phyloP scores from a whole-genome alignment of 2,329 filamentous ascomycete species.

The Pseudopithomyces chartarum region DNA sequence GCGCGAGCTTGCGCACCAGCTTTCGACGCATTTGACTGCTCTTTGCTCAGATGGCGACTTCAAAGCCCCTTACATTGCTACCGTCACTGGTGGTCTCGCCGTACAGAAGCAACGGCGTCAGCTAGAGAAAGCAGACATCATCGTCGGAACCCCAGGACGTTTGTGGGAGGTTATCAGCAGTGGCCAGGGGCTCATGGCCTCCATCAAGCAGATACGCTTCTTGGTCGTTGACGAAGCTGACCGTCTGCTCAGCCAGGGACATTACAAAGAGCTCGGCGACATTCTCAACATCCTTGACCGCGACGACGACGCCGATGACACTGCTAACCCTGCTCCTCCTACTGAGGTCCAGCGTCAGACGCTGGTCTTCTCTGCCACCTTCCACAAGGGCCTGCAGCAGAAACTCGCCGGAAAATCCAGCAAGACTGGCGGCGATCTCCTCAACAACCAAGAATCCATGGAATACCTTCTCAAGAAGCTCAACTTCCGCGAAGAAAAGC shows the following conservation, averaged over 20 bases:
- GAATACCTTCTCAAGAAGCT: conserved; percentile 90
- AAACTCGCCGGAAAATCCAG: conserved; percentile 77
- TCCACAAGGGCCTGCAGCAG: conserved; percentile 87
- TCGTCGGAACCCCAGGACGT: conserved; percentile 91
- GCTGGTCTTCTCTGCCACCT: conserved; percentile 94
- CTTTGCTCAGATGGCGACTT: conserved; percentile 72
- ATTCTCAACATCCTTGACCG: conserved; percentile 82
- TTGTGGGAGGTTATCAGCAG: conserved; percentile 92
- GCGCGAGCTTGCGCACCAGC: conserved; percentile 89
- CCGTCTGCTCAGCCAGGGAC: conserved; percentile 84
- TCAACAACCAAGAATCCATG: conserved; percentile 80
- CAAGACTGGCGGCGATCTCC: conserved; percentile 64
- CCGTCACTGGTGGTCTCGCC: conserved; percentile 88
- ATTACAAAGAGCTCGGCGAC: conserved; percentile 92
- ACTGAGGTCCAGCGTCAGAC: conserved; percentile 69
- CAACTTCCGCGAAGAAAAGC: conserved; percentile 81
- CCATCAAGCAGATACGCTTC: conserved; percentile 76
- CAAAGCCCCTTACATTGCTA: conserved; percentile 67
- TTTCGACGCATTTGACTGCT: conserved; percentile 78
- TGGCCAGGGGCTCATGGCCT: conserved; percentile 69
- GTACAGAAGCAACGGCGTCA: conserved; percentile 94
- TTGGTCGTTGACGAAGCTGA: conserved; percentile 95
- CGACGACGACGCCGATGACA: conserved; percentile 56
- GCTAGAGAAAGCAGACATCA: conserved; percentile 81
- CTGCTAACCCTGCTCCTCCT: conserved; percentile 20